Evolutionary conservation across 139 green algal species (phyloP).

Genomic region (Micromonas commoda): DNA sequence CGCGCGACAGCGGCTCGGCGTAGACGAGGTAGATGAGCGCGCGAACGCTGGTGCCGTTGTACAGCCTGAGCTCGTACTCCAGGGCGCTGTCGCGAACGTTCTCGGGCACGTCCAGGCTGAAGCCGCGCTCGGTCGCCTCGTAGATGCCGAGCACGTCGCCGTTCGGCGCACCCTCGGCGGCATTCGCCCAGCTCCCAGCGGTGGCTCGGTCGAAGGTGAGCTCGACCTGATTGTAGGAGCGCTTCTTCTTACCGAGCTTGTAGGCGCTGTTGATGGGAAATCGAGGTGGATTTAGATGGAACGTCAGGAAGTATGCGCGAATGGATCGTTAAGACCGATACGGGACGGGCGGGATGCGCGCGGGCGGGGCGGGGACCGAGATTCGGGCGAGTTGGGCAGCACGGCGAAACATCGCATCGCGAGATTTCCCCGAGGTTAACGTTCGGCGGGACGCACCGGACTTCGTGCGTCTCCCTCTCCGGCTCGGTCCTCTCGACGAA

Average conservation of each 20-base stretch:
- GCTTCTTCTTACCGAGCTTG: slow-evolving; percentile 59
- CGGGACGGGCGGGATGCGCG: no score
- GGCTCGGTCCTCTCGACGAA: background rate
- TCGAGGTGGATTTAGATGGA: background rate
- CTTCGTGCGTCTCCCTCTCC: background rate
- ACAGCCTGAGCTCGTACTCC: slow-evolving; percentile 43
- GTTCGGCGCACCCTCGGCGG: background rate
- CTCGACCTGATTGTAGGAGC: slow-evolving; percentile 56
- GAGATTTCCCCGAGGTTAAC: no score
- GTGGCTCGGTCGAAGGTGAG: slow-evolving; percentile 25
- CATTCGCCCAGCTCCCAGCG: background rate
- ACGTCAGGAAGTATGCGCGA: no score
- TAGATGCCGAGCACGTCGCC: background rate
- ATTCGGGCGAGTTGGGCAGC: background rate
- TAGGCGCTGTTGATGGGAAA: slow-evolving; percentile 32
- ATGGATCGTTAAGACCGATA: no score
- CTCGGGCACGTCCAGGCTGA: background rate
- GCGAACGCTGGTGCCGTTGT: slow-evolving; percentile 37
- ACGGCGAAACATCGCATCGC: no score
- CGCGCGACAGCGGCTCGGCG: slow-evolving; percentile 23
- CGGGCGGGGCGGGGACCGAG: background rate
- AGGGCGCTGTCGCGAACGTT: slow-evolving; percentile 36
- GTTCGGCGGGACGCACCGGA: background rate
- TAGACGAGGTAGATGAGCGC: slow-evolving; percentile 43
- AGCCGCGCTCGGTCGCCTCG: background rate